Evolutionary conservation across 192 early-diverging fungal genomes (phyloP), one percentile per base, ranked within the genome.

Genomic region (Dissophora globulifera): DNA sequence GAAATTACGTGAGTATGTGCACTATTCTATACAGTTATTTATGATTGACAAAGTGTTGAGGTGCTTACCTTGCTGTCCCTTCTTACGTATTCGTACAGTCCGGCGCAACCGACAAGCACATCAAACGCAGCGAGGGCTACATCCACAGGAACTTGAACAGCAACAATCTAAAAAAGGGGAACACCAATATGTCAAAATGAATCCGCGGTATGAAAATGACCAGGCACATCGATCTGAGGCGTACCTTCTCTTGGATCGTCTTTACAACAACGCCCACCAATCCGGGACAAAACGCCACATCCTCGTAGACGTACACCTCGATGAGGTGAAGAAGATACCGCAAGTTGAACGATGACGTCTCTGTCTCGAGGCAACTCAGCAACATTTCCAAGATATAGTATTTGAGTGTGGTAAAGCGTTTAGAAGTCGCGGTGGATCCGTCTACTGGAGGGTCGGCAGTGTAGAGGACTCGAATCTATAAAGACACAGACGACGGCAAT

Each of bases 201-300:
- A n/a, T n/a, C n/a, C n/a, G n/a, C n/a, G n/a, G n/a, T n/a, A n/a
- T n/a, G n/a, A n/a, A n/a, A n/a, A n/a, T n/a, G n/a, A n/a, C n/a
- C n/a, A n/a, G n/a, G n/a, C n/a, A n/a, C n/a, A n/a, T 25, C 10
- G 41, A 13, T 12, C 32, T 42, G 42, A 23, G 20, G 33, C 25
- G 3, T 85, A 93, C 89, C 89, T 89, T 94, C 52, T 93, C 93
- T 76, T 91, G 90, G 33, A 95, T 91, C 2, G 79, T 68, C 32
- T 88, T 84, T 22, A 93, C 88, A 25, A 93, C 87, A 0, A 88
- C 80, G 12, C 84, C 84, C 13, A 89, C 85, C 29, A 93, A 67
- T 15, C 91, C 91, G 38, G 90, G 90, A 54, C 90, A 90, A 33
- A 90, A 91, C 5, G 87, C 78, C 1, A 87, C 89, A 82, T 95